A percentile compares a stretch with the other conserved stretches of the same genome.
phyloP scores from a whole-genome alignment of 1,139 yeast species.

The Komagataea norvegica region DNA sequence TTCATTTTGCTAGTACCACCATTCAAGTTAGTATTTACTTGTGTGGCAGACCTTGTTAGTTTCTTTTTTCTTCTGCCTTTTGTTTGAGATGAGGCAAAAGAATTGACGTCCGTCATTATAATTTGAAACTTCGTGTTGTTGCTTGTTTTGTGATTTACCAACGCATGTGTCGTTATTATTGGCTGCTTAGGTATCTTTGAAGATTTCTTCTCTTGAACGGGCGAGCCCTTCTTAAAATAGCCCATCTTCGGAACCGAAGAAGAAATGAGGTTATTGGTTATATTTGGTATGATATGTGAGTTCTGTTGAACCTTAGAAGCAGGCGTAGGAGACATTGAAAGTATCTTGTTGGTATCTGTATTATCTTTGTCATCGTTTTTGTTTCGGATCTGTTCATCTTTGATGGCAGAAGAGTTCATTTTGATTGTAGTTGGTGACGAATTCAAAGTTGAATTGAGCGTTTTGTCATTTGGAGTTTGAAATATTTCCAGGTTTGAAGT shows the following conservation, averaged over 20 bases:
- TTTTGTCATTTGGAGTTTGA: constrained; percentile 21
- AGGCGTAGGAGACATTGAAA: constrained; percentile 18
- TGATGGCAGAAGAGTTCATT: constrained; percentile 25
- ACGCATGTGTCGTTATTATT: constrained; percentile 1
- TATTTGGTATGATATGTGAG: constrained; percentile 2
- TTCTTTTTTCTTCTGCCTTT: constrained; percentile 16
- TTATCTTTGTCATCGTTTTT: neutral
- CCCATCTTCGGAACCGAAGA: constrained; percentile 20
- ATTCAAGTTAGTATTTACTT: constrained; percentile 9
- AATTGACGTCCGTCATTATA: constrained; percentile 25
- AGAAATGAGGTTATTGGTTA: neutral
- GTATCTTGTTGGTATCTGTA: constrained; percentile 3
- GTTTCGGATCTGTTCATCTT: constrained; percentile 11
- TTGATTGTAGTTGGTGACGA: constrained; percentile 27
- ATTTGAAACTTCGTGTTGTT: constrained; percentile 22
- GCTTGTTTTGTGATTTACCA: neutral
- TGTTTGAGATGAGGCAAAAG: constrained; percentile 16
- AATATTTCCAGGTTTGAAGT: constrained; percentile 12
- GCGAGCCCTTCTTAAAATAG: constrained; percentile 15
- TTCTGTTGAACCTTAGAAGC: constrained; percentile 10
- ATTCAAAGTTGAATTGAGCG: constrained; percentile 15
- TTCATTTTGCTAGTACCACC: constrained; percentile 1
- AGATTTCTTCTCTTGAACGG: constrained; percentile 10
- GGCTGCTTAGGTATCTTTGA: constrained; percentile 6
- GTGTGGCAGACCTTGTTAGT: constrained; percentile 21